Conservation (phyloP, 2,329 filamentous ascomycete species). For the Aureobasidium sp. region DNA sequence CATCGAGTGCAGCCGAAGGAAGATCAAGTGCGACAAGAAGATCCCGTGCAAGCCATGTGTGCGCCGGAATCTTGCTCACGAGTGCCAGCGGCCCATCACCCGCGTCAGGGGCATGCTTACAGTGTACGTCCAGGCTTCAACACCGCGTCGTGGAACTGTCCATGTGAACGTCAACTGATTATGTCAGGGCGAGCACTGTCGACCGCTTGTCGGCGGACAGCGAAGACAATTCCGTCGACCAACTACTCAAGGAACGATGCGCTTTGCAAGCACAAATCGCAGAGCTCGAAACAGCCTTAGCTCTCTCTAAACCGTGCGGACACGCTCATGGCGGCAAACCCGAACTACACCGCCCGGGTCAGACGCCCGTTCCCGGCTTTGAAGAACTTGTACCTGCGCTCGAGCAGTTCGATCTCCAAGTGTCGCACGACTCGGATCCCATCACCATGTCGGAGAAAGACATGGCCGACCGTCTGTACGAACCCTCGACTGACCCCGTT, state of each 20-base stretch:
- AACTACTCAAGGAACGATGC: conserved; percentile 11
- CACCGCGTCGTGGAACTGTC: neutral
- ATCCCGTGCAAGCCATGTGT: conserved; percentile 13
- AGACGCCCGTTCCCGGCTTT: neutral
- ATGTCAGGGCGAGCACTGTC: conserved; percentile 1
- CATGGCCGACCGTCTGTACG: conserved; percentile 8
- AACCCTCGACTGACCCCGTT: conserved; percentile 8
- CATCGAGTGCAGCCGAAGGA: conserved; percentile 13
- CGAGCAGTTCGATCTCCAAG: conserved; percentile 11
- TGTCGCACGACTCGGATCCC: neutral
- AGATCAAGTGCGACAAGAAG: conserved; percentile 15
- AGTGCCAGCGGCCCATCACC: conserved; percentile 13
- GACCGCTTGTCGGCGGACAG: neutral
- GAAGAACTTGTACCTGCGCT: conserved; percentile 11
- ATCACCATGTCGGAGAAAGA: conserved; percentile 2
- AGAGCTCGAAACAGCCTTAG: conserved; percentile 8
- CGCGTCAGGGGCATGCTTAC: conserved; percentile 9
- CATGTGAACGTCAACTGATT: neutral
- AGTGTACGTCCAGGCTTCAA: conserved; percentile 6
- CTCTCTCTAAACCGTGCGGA: conserved; percentile 7
- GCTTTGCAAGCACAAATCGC: conserved; percentile 10
- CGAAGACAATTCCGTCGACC: conserved; percentile 3
- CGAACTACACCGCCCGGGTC: neutral
- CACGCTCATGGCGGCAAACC: neutral
- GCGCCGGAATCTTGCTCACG: conserved; percentile 12